Evolutionary conservation across 306 rosid species (phyloP).

Genomic region (Vigna unguiculata): DNA sequence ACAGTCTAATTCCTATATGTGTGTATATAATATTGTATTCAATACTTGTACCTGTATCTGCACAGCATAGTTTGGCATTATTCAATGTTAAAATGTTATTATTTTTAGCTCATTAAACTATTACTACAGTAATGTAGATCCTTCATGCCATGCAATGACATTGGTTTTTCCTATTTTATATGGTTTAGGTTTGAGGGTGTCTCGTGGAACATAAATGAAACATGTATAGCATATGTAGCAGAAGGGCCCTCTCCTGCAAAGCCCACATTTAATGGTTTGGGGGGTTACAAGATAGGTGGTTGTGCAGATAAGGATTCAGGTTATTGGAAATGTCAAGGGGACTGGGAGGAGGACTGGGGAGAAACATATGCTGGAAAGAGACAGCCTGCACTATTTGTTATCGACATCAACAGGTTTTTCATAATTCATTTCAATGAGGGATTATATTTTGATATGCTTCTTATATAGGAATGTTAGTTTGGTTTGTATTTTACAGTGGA

Average conservation of each 20-base stretch:
- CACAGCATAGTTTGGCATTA: background rate
- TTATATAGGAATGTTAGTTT: slow-evolving; percentile 26
- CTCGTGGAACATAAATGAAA: slow-evolving; percentile 84
- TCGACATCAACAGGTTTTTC: slow-evolving; percentile 64
- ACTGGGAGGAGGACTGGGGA: slow-evolving; percentile 89
- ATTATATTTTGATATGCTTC: slow-evolving; percentile 32
- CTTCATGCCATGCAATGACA: background rate
- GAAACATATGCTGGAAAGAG: slow-evolving; percentile 86
- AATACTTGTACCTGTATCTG: background rate
- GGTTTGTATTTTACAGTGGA: slow-evolving; percentile 60
- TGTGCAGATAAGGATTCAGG: slow-evolving; percentile 58
- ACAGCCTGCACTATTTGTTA: slow-evolving; percentile 78
- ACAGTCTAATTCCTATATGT: no score
- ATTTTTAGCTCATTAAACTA: background rate
- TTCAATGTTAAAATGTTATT: slow-evolving; percentile 18
- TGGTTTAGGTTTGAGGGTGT: slow-evolving; percentile 84
- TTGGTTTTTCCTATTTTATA: slow-evolving; percentile 12
- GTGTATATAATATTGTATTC: background rate
- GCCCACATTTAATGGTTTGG: slow-evolving; percentile 61
- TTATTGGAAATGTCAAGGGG: slow-evolving; percentile 88
- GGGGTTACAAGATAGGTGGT: slow-evolving; percentile 64
- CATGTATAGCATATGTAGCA: slow-evolving; percentile 79
- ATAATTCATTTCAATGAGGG: slow-evolving; percentile 16
- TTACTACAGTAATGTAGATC: background rate
- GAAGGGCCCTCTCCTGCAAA: slow-evolving; percentile 75